These are phyloP conservation scores for Globisporangium spinosum DNA, from an alignment of 352 stramenopile species.

Conservation along the genomic window DNA sequence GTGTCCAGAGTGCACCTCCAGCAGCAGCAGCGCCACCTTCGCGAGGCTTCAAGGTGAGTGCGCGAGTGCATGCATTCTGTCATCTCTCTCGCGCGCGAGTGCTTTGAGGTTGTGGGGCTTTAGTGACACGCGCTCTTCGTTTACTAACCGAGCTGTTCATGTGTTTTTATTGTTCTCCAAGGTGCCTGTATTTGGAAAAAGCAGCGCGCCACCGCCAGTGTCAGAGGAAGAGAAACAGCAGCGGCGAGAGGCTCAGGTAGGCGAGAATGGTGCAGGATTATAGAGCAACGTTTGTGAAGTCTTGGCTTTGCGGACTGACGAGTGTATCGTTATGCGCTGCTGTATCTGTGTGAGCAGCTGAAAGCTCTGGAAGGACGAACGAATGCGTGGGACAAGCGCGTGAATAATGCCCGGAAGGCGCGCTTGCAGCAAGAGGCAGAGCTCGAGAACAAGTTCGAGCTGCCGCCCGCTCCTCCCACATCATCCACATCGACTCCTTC, in stretches of 20 bases:
- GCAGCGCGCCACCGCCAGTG: slow-evolving; percentile 32
- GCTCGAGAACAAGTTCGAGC: slow-evolving; percentile 37
- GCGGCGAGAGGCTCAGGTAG: slow-evolving; percentile 60
- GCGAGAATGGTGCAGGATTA: slow-evolving; percentile 1
- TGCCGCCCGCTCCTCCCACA: slow-evolving; percentile 16
- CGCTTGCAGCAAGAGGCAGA: slow-evolving; percentile 52
- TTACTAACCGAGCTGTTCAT: too few species aligned
- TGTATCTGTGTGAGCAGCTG: slow-evolving; percentile 25
- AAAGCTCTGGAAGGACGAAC: slow-evolving; percentile 56
- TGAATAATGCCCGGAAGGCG: slow-evolving; percentile 47
- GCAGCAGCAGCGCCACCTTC: slow-evolving; percentile 13
- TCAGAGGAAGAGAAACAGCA: slow-evolving; percentile 52
- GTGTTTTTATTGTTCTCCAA: slow-evolving; percentile 1
- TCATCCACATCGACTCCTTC: slow-evolving; percentile 13
- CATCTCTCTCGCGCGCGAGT: not conserved
- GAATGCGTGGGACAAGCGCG: slow-evolving; percentile 69
- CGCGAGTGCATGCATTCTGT: slow-evolving; percentile 10
- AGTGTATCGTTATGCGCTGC: not conserved
- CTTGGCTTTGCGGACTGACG: not conserved
- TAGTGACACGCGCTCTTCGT: too few species aligned
- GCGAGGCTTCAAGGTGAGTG: slow-evolving; percentile 31
- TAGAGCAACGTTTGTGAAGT: not conserved
- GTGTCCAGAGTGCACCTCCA: slow-evolving; percentile 7
- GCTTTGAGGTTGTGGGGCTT: too few species aligned
- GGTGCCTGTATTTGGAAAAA: slow-evolving; percentile 40